phyloP scores from a whole-genome alignment of 768 basidiomycete species.

The Mycena vitilis region DNA sequence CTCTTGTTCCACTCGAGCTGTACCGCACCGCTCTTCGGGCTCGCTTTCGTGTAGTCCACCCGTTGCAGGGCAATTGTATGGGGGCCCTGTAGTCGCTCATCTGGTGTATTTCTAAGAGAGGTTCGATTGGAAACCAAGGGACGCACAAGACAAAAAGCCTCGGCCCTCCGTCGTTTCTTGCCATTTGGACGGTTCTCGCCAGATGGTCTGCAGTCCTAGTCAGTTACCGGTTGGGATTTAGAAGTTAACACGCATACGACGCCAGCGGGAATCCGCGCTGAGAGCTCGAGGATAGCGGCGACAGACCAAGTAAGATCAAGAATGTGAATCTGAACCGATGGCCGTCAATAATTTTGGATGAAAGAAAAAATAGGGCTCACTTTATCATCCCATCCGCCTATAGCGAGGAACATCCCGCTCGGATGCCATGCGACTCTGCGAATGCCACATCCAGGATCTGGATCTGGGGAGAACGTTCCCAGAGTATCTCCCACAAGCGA shows the following conservation, averaged over 20 bases:
- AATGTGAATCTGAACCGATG: conserved; percentile 69
- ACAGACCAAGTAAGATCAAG: conserved; percentile 84
- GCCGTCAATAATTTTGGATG: conserved; percentile 20
- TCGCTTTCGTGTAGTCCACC: conserved; percentile 69
- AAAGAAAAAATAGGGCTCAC: conserved; percentile 49
- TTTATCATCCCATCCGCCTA: conserved; percentile 92
- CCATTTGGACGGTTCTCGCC: conserved; percentile 91
- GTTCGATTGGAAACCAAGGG: background rate
- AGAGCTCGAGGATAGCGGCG: conserved; percentile 71
- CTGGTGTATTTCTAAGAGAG: conserved; percentile 47
- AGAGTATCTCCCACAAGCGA: conserved; percentile 73
- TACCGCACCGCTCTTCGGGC: conserved; percentile 73
- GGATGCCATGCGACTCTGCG: conserved; percentile 88
- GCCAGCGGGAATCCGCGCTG: conserved; percentile 64
- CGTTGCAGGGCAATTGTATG: conserved; percentile 62
- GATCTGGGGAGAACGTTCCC: conserved; percentile 74
- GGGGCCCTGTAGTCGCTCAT: conserved; percentile 72
- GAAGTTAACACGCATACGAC: conserved; percentile 56
- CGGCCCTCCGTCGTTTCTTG: conserved; percentile 83
- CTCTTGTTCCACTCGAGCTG: conserved; percentile 87
- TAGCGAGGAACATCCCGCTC: conserved; percentile 80
- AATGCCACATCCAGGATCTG: conserved; percentile 88
- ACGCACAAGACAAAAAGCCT: conserved; percentile 88
- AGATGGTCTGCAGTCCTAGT: conserved; percentile 65
- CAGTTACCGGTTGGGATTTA: conserved; percentile 16